Conservation (phyloP, 1,284 basidiomycete genomes). For the Stereum hirsutum region DNA sequence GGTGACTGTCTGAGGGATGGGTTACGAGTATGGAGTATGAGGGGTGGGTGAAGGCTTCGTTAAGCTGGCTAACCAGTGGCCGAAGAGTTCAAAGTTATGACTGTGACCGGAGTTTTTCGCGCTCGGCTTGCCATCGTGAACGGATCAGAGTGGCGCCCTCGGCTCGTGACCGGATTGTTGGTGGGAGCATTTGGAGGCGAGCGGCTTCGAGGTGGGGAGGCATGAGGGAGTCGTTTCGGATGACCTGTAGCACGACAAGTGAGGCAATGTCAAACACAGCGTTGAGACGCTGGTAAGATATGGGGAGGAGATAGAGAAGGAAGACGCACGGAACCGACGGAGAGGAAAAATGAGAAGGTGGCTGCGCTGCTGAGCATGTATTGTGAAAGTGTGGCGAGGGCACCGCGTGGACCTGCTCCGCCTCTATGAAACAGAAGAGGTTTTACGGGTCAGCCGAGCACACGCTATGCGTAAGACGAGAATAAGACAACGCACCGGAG, state of each 20-base stretch:
- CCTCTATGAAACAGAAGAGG: constrained; percentile 35
- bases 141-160: constrained; percentile 63
- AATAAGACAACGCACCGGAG: constrained; percentile 50
- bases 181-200: constrained; percentile 42
- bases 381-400: constrained; percentile 82
- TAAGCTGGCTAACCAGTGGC: too few species aligned
- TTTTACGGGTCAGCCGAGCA: constrained; percentile 2
- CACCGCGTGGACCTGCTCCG: constrained; percentile 82
- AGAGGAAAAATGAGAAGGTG: constrained; percentile 79
- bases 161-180: constrained; percentile 46
- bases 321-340: constrained; percentile 66
- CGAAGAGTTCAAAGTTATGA: too few species aligned
- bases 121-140: constrained; percentile 61
- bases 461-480: constrained; percentile 5
- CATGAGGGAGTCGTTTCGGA: constrained; percentile 56
- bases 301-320: constrained; percentile 2
- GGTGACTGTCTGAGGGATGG: neutral
- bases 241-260: constrained; percentile 42
- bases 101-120: constrained; percentile 11
- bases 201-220: constrained; percentile 53
- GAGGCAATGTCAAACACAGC: neutral
- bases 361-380: constrained; percentile 92
- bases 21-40: constrained; percentile 1
- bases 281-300: neutral
- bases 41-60: too few species aligned